phyloP scores from a whole-genome alignment of 2,329 filamentous ascomycete genomes.

The Thielaviopsis euricoi region DNA sequence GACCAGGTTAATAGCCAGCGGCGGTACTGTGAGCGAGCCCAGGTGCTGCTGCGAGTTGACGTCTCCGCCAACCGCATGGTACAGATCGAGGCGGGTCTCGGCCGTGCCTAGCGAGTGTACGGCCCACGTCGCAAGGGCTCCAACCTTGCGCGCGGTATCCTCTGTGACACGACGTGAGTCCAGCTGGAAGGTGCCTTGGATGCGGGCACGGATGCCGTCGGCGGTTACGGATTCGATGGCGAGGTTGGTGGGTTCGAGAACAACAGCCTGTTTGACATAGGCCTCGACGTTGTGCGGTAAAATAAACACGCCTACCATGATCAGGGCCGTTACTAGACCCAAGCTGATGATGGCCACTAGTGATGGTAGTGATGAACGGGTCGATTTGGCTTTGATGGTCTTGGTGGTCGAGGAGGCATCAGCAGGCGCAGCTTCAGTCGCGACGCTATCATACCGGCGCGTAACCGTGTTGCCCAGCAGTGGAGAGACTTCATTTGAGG shows the following conservation, averaged over 20 bases:
- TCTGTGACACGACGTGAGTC: slow-evolving; percentile 63
- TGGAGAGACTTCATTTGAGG: slow-evolving; percentile 32
- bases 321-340: slow-evolving; percentile 42
- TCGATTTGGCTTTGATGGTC: slow-evolving; percentile 18
- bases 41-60: slow-evolving; percentile 65
- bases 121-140: slow-evolving; percentile 64
- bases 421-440: slow-evolving; percentile 15
- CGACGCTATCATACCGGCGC: slow-evolving; percentile 24
- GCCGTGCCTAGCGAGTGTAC: slow-evolving; percentile 60
- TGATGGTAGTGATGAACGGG: slow-evolving; percentile 43
- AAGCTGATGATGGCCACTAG: slow-evolving; percentile 55
- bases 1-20: slow-evolving; percentile 57
- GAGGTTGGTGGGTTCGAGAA: slow-evolving; percentile 68
- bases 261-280: slow-evolving; percentile 69
- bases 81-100: slow-evolving; percentile 56
- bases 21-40: slow-evolving; percentile 61
- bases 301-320: slow-evolving; percentile 67
- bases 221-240: slow-evolving; percentile 74
- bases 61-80: slow-evolving; percentile 37
- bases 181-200: slow-evolving; percentile 69
- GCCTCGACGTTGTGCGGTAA: slow-evolving; percentile 64
- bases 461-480: slow-evolving; percentile 26
- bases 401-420: slow-evolving; percentile 1
- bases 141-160: slow-evolving; percentile 55
- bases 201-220: slow-evolving; percentile 58